These are phyloP conservation scores for Catunica adiposa DNA, from an alignment of 2,329 filamentous ascomycete species.

Conservation along the genomic window DNA sequence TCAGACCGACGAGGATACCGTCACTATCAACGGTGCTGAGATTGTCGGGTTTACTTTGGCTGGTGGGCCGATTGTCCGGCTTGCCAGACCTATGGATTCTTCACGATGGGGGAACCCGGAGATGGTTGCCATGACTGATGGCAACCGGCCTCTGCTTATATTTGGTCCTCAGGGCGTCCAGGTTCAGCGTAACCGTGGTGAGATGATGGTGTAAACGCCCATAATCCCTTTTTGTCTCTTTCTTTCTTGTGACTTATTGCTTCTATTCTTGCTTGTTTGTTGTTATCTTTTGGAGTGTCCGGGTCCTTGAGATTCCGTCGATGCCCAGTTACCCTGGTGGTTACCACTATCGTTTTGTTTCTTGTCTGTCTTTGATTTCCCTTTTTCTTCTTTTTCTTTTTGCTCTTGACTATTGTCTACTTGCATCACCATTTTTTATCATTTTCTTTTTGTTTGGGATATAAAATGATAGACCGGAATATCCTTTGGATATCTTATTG, in stretches of 20 bases:
- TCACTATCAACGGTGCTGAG: constrained; percentile 11
- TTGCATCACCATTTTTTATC: not conserved
- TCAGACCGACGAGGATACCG: not conserved
- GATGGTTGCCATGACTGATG: constrained; percentile 13
- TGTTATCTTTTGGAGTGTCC: not conserved
- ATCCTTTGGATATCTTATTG: not conserved
- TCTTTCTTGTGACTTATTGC: not conserved
- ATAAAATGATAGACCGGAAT: not conserved
- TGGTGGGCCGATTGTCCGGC: constrained; percentile 31
- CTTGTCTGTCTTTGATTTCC: not conserved
- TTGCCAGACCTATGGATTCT: constrained; percentile 22
- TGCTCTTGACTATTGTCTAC: not conserved
- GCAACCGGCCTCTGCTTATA: constrained; percentile 8
- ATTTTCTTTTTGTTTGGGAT: not conserved
- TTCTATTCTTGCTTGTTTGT: constrained; percentile 1
- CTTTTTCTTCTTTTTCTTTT: not conserved
- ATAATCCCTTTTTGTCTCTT: not conserved
- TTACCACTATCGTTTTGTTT: not conserved
- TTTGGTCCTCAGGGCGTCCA: constrained; percentile 7
- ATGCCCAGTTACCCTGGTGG: not conserved
- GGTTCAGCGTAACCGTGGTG: constrained; percentile 2
- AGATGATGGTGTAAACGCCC: constrained; percentile 9
- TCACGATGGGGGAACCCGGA: constrained; percentile 12
- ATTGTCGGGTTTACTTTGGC: constrained; percentile 30
- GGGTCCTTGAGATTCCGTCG: not conserved